Evolutionary conservation across 2,329 filamentous ascomycete species (phyloP).

Genomic region (Sporothrix mexicana): DNA sequence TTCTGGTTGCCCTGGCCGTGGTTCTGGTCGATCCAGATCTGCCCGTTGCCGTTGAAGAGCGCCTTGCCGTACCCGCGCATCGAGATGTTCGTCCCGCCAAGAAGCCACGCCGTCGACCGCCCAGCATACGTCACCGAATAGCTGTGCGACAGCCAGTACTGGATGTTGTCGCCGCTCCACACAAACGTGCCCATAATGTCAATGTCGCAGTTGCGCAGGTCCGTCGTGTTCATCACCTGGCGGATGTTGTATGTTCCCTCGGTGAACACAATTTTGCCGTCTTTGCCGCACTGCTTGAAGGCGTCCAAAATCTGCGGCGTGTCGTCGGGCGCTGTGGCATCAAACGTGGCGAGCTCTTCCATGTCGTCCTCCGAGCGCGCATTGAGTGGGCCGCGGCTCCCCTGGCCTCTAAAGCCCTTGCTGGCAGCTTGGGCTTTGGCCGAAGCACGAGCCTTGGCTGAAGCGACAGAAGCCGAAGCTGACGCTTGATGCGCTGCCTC

Average conservation of each 20-base stretch:
- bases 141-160: constrained; percentile 57
- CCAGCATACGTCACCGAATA: constrained; percentile 56
- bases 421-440: neutral
- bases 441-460: neutral
- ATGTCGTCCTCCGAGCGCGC: neutral
- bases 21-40: constrained; percentile 55
- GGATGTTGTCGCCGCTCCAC: constrained; percentile 49
- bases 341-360: constrained; percentile 26
- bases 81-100: constrained; percentile 57
- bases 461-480: neutral
- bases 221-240: constrained; percentile 56
- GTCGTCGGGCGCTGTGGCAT: constrained; percentile 48
- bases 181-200: constrained; percentile 55
- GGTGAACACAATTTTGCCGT: constrained; percentile 57
- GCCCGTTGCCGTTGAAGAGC: constrained; percentile 53
- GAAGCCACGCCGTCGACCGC: constrained; percentile 55
- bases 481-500: neutral
- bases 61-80: constrained; percentile 57
- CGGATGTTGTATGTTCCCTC: constrained; percentile 56
- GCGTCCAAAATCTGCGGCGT: constrained; percentile 58
- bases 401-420: neutral
- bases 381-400: neutral
- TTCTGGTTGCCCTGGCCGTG: constrained; percentile 49
- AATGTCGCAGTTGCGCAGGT: constrained; percentile 54
- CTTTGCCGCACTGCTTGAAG: constrained; percentile 55